A percentile compares a stretch with the other conserved stretches of the same genome.
These are phyloP conservation scores for Ogataea haglerorum DNA, from an alignment of 805 yeast species.

Conservation along the genomic window DNA sequence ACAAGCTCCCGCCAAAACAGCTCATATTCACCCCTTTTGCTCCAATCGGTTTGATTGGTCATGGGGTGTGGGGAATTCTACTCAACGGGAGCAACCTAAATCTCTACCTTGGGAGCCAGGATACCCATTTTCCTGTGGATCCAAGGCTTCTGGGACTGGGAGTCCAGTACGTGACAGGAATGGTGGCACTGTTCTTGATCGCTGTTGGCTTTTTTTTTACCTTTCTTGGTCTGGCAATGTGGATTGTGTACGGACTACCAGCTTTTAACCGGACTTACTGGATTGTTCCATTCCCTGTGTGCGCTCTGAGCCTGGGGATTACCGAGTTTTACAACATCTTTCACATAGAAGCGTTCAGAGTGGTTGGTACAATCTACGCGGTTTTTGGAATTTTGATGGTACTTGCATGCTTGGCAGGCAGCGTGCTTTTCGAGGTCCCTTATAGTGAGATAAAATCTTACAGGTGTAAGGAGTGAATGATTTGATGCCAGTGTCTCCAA, in stretches of 20 bases:
- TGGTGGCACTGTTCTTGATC: conserved; percentile 17
- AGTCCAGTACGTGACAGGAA: conserved; percentile 11
- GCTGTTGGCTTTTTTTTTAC: conserved; percentile 36
- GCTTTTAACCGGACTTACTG: conserved; percentile 55
- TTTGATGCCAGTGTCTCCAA: neutral
- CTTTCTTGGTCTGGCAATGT: conserved; percentile 37
- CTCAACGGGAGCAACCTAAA: conserved; percentile 25
- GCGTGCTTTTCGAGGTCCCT: conserved; percentile 33
- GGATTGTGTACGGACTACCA: conserved; percentile 28
- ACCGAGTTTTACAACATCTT: conserved; percentile 45
- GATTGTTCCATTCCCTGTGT: conserved; percentile 85
- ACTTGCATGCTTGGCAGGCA: conserved; percentile 35
- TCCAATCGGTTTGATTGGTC: conserved; percentile 83
- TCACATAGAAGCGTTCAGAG: conserved; percentile 52
- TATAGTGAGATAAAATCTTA: conserved; percentile 9
- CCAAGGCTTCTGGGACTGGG: conserved; percentile 10
- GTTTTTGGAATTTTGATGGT: conserved; percentile 45
- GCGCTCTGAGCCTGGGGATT: conserved; percentile 66
- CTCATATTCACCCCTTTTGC: conserved; percentile 60
- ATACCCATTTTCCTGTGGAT: conserved; percentile 2
- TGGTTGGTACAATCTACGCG: conserved; percentile 60
- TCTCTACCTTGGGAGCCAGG: conserved; percentile 12
- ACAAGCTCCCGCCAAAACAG: conserved; percentile 53
- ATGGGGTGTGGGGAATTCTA: conserved; percentile 67
- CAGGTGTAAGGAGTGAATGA: conserved; percentile 4